A percentile compares a stretch with the other conserved stretches of the same genome.
These are phyloP conservation scores for Pseudogymnoascus sp. DNA, from an alignment of 2,329 filamentous ascomycete genomes.

Conservation along the genomic window DNA sequence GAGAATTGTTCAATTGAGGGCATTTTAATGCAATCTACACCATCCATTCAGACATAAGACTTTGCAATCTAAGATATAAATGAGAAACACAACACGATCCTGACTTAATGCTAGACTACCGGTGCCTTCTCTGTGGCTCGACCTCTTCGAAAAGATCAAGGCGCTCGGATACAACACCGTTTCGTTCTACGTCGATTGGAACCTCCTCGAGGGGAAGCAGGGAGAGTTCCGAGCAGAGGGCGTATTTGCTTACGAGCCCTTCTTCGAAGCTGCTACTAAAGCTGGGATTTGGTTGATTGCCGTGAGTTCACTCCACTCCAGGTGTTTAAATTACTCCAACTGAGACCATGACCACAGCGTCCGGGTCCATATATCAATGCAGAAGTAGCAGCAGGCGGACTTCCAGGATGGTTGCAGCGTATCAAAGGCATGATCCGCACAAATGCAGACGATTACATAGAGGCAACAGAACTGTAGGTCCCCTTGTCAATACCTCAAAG, in stretches of 20 bases:
- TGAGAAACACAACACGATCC: not conserved
- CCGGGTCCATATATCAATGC: slow-evolving; percentile 72
- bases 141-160: slow-evolving; percentile 76
- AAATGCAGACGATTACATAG: slow-evolving; percentile 48
- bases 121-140: slow-evolving; percentile 55
- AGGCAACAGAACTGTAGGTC: slow-evolving; percentile 48
- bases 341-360: slow-evolving; percentile 24
- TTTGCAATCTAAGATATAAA: not conserved
- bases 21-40: not conserved
- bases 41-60: not conserved
- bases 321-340: not conserved
- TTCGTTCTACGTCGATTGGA: slow-evolving; percentile 74
- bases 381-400: slow-evolving; percentile 65
- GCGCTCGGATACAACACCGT: slow-evolving; percentile 71
- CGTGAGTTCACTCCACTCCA: slow-evolving; percentile 12
- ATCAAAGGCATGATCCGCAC: slow-evolving; percentile 55
- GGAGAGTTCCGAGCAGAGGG: slow-evolving; percentile 62
- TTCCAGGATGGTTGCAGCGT: slow-evolving; percentile 68
- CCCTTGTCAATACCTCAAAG: not conserved
- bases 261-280: slow-evolving; percentile 65
- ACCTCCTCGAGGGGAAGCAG: slow-evolving; percentile 61
- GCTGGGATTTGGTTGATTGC: slow-evolving; percentile 70
- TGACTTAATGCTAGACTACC: slow-evolving; percentile 35
- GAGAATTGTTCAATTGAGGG: not conserved
- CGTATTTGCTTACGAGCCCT: slow-evolving; percentile 61